Percentiles rank a stretch among this genome's conserved stretches.
phyloP scores from a whole-genome alignment of 345 rosid species.

The Theobroma cacao region DNA sequence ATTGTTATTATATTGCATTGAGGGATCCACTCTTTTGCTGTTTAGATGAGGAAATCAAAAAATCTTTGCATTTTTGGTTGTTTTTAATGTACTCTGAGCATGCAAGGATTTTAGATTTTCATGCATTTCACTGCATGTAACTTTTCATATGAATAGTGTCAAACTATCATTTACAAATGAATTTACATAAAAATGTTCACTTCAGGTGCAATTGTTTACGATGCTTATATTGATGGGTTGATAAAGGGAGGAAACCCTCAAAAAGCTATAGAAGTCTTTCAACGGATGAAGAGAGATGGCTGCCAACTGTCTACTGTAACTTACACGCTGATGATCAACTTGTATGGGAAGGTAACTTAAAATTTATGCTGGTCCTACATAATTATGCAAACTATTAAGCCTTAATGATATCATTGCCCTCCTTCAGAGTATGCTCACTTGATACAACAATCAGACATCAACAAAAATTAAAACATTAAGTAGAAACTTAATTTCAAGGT shows the following conservation, averaged over 20 bases:
- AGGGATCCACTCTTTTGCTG: neutral
- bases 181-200: neutral
- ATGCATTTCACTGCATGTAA: neutral
- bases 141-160: neutral
- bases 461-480: neutral
- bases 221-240: conserved; percentile 82
- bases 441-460: neutral
- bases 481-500: neutral
- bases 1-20: neutral
- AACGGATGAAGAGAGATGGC: conserved; percentile 68
- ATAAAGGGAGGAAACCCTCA: conserved; percentile 61
- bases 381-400: neutral
- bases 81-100: neutral
- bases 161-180: neutral
- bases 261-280: conserved; percentile 63
- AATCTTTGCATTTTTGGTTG: neutral
- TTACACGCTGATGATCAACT: conserved; percentile 83
- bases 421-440: neutral
- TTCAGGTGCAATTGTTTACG: conserved; percentile 71
- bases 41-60: neutral
- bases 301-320: conserved; percentile 73
- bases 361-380: neutral
- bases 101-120: neutral
- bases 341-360: conserved; percentile 73
- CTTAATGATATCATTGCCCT: neutral